phyloP scores from a whole-genome alignment of 805 yeast species.

The Candida hungchunana region DNA sequence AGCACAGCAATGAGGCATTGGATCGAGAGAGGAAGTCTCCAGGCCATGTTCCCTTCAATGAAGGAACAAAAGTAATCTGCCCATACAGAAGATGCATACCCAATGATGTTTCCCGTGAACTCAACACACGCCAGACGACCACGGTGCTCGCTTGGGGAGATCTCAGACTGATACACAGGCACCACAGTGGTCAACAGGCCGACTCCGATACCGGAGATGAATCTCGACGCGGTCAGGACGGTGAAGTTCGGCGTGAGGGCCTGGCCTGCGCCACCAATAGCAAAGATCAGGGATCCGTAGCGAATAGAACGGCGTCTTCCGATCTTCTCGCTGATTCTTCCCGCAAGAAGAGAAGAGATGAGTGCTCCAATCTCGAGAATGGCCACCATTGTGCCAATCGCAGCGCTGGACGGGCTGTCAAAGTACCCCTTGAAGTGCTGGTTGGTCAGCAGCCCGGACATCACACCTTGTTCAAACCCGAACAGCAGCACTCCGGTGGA shows the following conservation, averaged over 20 bases:
- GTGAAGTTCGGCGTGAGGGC: conserved; percentile 51
- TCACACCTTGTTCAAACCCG: conserved; percentile 87
- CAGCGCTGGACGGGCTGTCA: conserved; percentile 65
- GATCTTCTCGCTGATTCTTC: conserved; percentile 68
- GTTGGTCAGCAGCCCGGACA: conserved; percentile 73
- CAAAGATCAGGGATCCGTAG: conserved; percentile 73
- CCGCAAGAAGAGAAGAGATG: conserved; percentile 72
- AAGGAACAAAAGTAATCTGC: conserved; percentile 74
- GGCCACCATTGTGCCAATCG: conserved; percentile 83
- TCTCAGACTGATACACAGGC: conserved; percentile 85
- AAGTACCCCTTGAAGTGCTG: conserved; percentile 66
- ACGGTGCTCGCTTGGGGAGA: conserved; percentile 81
- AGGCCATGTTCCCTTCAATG: conserved; percentile 54
- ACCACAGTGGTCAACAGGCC: conserved; percentile 81
- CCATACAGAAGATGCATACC: conserved; percentile 84
- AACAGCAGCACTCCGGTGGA: conserved; percentile 46
- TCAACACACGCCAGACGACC: conserved; percentile 85
- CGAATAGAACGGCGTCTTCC: conserved; percentile 80
- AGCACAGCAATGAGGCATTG: conserved; percentile 72
- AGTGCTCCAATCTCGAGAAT: conserved; percentile 87
- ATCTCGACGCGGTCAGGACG: conserved; percentile 67
- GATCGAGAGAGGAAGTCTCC: conserved; percentile 76
- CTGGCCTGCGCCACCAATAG: conserved; percentile 75
- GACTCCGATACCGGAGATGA: conserved; percentile 81
- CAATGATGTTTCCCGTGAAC: conserved; percentile 80